phyloP scores from a whole-genome alignment of 1,284 basidiomycete genomes.

The Sphaerobolus stellatus region DNA sequence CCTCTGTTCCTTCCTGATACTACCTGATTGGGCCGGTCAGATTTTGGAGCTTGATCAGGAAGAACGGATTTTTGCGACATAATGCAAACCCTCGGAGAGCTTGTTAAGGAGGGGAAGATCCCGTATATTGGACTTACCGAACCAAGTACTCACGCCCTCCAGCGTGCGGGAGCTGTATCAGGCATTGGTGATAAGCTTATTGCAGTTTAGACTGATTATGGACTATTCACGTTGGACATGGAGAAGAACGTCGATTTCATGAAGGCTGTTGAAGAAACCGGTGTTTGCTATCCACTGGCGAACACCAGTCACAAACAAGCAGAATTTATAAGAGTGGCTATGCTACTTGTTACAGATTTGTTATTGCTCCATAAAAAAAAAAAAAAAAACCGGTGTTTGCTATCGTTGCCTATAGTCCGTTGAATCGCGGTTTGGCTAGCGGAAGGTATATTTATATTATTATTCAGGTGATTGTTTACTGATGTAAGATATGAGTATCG shows the following conservation, averaged over 20 bases:
- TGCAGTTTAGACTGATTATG: slow-evolving; percentile 68
- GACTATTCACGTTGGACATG: slow-evolving; percentile 57
- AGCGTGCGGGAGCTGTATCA: slow-evolving; percentile 60
- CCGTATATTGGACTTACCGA: slow-evolving; percentile 65
- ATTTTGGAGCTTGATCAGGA: no score
- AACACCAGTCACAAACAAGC: no score
- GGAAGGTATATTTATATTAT: slow-evolving; percentile 45
- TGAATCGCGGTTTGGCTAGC: slow-evolving; percentile 62
- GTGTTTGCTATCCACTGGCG: no score
- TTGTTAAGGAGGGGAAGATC: slow-evolving; percentile 59
- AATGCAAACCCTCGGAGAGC: slow-evolving; percentile 50
- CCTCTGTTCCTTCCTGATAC: no score
- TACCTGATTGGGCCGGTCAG: no score
- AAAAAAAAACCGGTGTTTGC: no score
- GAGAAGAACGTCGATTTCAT: slow-evolving; percentile 50
- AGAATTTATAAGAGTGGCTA: no score
- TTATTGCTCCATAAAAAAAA: no score
- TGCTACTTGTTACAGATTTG: no score
- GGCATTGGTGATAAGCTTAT: slow-evolving; percentile 58
- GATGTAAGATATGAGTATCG: slow-evolving; percentile 39
- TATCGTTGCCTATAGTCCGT: slow-evolving; percentile 60
- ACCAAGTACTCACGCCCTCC: slow-evolving; percentile 53
- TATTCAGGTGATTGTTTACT: no score
- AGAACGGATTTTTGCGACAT: no score
- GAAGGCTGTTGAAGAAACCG: slow-evolving; percentile 53